A percentile compares a stretch with the other conserved stretches of the same genome.
Evolutionary conservation across 176 grass and related monocot species (phyloP).

Genomic region (Otatea glauca): DNA sequence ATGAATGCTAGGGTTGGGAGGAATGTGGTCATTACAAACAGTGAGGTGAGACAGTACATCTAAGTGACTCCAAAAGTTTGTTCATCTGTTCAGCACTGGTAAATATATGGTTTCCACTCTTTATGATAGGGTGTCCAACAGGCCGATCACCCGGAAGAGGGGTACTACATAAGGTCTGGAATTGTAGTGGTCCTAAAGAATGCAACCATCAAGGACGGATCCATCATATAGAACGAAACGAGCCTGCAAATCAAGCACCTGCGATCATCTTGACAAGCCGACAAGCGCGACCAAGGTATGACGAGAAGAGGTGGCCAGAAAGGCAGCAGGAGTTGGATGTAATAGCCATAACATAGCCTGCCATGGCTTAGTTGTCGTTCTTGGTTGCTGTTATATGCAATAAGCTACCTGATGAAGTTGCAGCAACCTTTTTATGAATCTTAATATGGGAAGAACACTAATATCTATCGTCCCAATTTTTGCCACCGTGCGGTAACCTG

Average conservation of each 20-base stretch:
- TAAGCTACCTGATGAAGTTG: conserved; percentile 27
- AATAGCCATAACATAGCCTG: not conserved
- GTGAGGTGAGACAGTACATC: conserved; percentile 38
- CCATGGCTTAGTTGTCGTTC: not conserved
- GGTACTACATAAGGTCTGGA: conserved; percentile 74
- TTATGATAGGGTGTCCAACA: conserved; percentile 67
- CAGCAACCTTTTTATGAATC: conserved; percentile 19
- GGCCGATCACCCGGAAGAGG: conserved; percentile 58
- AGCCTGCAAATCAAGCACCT: not conserved
- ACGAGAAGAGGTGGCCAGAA: not conserved
- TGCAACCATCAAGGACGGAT: conserved; percentile 67
- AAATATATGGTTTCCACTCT: not conserved
- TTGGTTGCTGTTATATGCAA: conserved; percentile 33
- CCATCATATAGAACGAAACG: conserved; percentile 37
- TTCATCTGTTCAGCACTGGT: not conserved
- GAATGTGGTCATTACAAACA: conserved; percentile 61
- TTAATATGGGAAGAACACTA: not conserved
- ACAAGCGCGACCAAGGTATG: not conserved
- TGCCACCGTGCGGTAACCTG: not conserved
- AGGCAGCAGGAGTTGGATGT: not conserved
- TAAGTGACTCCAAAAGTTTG: not conserved
- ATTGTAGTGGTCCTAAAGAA: conserved; percentile 66
- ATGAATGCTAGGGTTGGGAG: conserved; percentile 76
- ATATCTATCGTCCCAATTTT: not conserved
- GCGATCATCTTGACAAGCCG: not conserved